phyloP scores from a whole-genome alignment of 2,329 filamentous ascomycete genomes.

The Aspergillus sp. region DNA sequence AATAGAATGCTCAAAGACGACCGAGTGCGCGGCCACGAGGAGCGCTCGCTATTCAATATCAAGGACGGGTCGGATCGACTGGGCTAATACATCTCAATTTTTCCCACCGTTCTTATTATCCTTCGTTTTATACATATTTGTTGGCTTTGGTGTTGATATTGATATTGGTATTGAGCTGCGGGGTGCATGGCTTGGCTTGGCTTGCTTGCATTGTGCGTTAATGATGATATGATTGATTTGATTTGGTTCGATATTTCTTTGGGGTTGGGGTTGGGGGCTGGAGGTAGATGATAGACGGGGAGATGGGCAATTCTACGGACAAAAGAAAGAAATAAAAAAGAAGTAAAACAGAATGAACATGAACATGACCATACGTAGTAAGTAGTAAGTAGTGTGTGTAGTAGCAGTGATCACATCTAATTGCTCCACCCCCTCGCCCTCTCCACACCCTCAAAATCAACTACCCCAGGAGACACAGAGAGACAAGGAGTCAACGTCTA shows the following conservation, averaged over 20 bases:
- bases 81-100: conserved; percentile 54
- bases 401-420: no score
- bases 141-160: conserved; percentile 15
- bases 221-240: background rate
- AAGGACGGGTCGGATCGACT: conserved; percentile 72
- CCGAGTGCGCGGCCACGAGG: conserved; percentile 61
- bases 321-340: no score
- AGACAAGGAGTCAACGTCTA: background rate
- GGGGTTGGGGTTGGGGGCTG: no score
- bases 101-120: background rate
- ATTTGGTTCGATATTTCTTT: no score
- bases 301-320: no score
- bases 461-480: background rate
- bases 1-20: conserved; percentile 86
- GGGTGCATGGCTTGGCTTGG: conserved; percentile 1
- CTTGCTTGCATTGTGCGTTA: background rate
- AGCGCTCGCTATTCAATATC: conserved; percentile 72
- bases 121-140: background rate
- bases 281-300: no score
- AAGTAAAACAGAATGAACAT: background rate
- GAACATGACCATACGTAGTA: conserved; percentile 2
- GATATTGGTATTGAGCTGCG: conserved; percentile 16
- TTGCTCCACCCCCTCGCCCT: no score
- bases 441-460: no score
- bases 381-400: no score